Evolutionary conservation across 495 filamentous ascomycete genomes (phyloP), one percentile per base, ranked within the genome.

Genomic region (Podospora sp.): DNA sequence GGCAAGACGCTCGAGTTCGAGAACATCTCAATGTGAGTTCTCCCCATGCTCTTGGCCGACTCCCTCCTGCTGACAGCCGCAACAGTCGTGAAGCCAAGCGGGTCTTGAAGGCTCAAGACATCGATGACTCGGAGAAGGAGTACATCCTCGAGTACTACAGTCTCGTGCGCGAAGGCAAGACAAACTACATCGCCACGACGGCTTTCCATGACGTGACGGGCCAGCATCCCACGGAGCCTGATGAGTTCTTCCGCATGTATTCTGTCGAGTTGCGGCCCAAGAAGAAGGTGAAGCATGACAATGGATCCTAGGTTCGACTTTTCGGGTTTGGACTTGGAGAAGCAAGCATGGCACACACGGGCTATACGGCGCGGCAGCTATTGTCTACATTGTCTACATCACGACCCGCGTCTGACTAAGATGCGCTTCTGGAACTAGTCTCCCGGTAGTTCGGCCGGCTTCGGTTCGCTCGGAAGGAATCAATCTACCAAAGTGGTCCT

Each of bases 61-160:
- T 36, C 0, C 46, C 8, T 20, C 20, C 25, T 60, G 33, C 58
- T 73, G 26, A 72, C 66, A 49, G 7, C 3, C 50, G 2, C 9
- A 20, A n/a, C 12, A 82, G 79, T 18, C 68, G 73, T 40, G 82
- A 86, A 69, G 85, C 85, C 7, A 81, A 80, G 66, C 67, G 74
- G 9, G 76, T 86, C 7, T 78, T 87, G 1, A 69, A 75, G 5
- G 57, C 71, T 1, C 81, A 86, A 35, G 75, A 76, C 20, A 75
- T 74, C 40, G 84, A 86, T 60, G 74, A 80, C 0, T 77, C 82
- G 1, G 84, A 87, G 72, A 76, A 82, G 64, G 67, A 86, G 70
- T 86, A 83, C 68, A 67, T 87, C 40, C 79, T 87, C 11, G 84
- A 88, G 68, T 87, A 87, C 71, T 87, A 85, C 73, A 80, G 82